Conservation (phyloP, 192 early-diverging fungal species). For the Coemansia sp. region DNA sequence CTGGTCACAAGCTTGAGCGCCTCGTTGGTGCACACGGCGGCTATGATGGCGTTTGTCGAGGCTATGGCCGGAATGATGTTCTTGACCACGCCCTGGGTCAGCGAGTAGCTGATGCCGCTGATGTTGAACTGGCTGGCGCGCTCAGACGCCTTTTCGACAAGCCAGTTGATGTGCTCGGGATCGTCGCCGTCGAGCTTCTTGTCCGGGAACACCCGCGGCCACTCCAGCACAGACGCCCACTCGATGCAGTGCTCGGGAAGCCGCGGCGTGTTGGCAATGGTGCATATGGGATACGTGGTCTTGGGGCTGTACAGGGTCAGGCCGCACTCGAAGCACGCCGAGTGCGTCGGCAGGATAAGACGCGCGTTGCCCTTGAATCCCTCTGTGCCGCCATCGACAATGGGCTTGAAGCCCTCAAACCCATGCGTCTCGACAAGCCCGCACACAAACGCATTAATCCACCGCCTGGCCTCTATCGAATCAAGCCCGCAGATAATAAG, state of each 20-base stretch:
- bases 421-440: constrained; percentile 73
- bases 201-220: constrained; percentile 79
- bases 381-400: constrained; percentile 96
- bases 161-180: constrained; percentile 73
- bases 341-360: constrained; percentile 81
- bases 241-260: constrained; percentile 98
- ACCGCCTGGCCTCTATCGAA: constrained; percentile 90
- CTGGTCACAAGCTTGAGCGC: constrained; percentile 87
- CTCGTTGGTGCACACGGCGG: constrained; percentile 90
- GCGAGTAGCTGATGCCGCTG: constrained; percentile 78
- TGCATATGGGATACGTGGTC: constrained; percentile 91
- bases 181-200: constrained; percentile 76
- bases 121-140: constrained; percentile 85
- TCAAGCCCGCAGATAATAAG: constrained; percentile 93
- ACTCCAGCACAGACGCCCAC: constrained; percentile 91
- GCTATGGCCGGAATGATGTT: constrained; percentile 98
- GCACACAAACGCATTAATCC: constrained; percentile 92
- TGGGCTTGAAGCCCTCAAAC: constrained; percentile 72
- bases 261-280: constrained; percentile 96
- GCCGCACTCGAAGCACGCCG: constrained; percentile 95
- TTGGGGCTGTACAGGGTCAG: constrained; percentile 89
- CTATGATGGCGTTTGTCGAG: constrained; percentile 80
- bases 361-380: constrained; percentile 94
- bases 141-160: constrained; percentile 61
- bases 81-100: constrained; percentile 97